These are phyloP conservation scores for Sugiyamaella marilandica DNA, from an alignment of 805 yeast species.

Conservation along the genomic window DNA sequence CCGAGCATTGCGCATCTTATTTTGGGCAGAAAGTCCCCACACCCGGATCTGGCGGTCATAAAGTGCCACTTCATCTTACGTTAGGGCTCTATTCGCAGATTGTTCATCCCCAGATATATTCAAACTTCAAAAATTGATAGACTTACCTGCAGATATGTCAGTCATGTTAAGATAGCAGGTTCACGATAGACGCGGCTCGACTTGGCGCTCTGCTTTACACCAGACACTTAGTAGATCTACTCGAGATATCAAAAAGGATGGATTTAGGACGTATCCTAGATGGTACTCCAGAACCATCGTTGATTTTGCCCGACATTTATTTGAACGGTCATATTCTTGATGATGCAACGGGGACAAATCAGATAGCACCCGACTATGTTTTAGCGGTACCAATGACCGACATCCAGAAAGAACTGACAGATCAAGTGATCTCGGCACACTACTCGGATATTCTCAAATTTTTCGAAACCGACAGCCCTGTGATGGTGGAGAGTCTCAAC, in stretches of 20 bases:
- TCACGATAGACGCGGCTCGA: not conserved
- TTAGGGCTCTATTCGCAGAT: not conserved
- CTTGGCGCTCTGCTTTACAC: not conserved
- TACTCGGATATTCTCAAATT: constrained; percentile 86
- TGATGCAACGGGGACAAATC: constrained; percentile 12
- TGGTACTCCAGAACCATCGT: constrained; percentile 79
- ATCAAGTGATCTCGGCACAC: constrained; percentile 86
- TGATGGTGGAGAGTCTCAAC: constrained; percentile 68
- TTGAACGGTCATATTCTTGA: constrained; percentile 22
- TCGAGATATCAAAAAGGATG: constrained; percentile 40
- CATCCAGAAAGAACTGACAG: constrained; percentile 82
- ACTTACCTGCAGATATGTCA: constrained; percentile 15
- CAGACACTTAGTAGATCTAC: not conserved
- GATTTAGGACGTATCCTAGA: constrained; percentile 72
- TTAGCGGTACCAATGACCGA: constrained; percentile 80
- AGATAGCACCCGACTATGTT: constrained; percentile 56
- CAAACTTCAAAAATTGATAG: not conserved
- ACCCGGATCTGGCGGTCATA: constrained; percentile 92
- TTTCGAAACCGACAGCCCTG: constrained; percentile 59
- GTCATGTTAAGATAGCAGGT: not conserved
- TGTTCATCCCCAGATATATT: not conserved
- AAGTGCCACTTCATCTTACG: constrained; percentile 73
- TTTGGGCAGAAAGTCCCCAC: constrained; percentile 64
- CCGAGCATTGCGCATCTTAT: constrained; percentile 57
- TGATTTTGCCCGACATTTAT: constrained; percentile 36